Base-by-base conservation (phyloP, 768 basidiomycete genomes). In the Cyclocybe aegerita region DNA sequence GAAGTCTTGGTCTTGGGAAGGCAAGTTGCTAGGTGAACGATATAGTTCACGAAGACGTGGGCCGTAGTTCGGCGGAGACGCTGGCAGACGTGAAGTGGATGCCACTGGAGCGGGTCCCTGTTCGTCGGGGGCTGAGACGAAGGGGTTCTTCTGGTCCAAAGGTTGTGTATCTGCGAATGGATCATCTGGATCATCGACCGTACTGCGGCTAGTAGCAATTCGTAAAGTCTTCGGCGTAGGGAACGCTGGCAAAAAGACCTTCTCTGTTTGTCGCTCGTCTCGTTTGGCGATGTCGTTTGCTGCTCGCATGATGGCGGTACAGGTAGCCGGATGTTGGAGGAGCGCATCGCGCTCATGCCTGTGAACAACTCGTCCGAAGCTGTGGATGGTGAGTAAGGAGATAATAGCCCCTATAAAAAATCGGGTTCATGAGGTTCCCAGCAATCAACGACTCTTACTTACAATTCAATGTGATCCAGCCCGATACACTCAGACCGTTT, bases 271-370 rank as follows among this genome's bases (percentile, higher is more conserved):
- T 5, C 44, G 11, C 16, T 46, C 47, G 10, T 50, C 57, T 42
- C 39, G 46, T 35, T 46, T 50, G 41, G 47, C 56, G 10, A 56
- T 55, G 11, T 62, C 52, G 46, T 63, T 61, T 15, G 56, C 59
- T 9, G 70, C 68, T 46, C 64, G 66, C 31, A 62, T 52, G 35
- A 70, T 63, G 10, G 62, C 66, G 42, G 72, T 68, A 66, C 75
- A 78, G 2, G 69, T 66, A 3, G 67, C 63, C 2, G 80, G 73
- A 49, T 78, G 72, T 45, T 79, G 78, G 9, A 84, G 60, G 31
- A 82, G 62, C 1, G 75, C 72, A 38, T 85, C 83, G 39, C 73
- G 66, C 60, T 86, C 83, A 55, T 85, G 81, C n/a, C 84, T 73
- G 30, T 71, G 73, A 14, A 84, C 73, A 7, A 84, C 83, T 15